phyloP scores from a whole-genome alignment of 306 rosid species.

The Prunus mume region DNA sequence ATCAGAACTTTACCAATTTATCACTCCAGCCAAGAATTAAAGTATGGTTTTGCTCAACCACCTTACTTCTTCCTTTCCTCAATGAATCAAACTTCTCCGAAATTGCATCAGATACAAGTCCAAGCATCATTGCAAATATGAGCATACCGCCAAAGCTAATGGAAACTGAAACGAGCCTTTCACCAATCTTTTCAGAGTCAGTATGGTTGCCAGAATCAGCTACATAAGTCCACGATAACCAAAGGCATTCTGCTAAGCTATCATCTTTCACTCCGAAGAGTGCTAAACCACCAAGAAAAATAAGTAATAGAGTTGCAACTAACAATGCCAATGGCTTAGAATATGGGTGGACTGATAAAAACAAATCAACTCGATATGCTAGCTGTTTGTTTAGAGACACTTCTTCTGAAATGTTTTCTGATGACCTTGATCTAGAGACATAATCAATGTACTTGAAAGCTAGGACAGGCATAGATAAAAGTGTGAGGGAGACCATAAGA shows the following conservation, averaged over 20 bases:
- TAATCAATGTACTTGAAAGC: constrained; percentile 56
- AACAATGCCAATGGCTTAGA: constrained; percentile 82
- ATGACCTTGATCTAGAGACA: constrained; percentile 58
- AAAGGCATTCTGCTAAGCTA: constrained; percentile 64
- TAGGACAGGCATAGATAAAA: constrained; percentile 49
- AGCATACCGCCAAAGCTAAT: constrained; percentile 96
- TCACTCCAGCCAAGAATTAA: constrained; percentile 96
- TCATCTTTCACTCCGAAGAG: constrained; percentile 79
- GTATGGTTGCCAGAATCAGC: constrained; percentile 94
- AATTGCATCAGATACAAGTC: constrained; percentile 88
- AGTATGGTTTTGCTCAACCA: constrained; percentile 82
- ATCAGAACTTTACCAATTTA: constrained; percentile 56
- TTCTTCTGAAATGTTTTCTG: constrained; percentile 54
- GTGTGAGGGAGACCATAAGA: constrained; percentile 45
- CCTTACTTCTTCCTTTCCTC: constrained; percentile 93
- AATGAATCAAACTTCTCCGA: constrained; percentile 87
- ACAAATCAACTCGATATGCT: constrained; percentile 66
- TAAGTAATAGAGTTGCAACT: constrained; percentile 73
- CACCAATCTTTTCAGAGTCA: constrained; percentile 60
- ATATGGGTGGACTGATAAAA: constrained; percentile 82
- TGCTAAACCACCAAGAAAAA: constrained; percentile 77
- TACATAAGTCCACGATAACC: constrained; percentile 88
- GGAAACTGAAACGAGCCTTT: constrained; percentile 83
- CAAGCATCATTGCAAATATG: constrained; percentile 97
- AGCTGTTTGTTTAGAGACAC: constrained; percentile 71